A percentile compares a stretch with the other conserved stretches of the same genome.
Conservation (phyloP, 108 stramenopile species). For the Fistulifera pelliculosa region DNA sequence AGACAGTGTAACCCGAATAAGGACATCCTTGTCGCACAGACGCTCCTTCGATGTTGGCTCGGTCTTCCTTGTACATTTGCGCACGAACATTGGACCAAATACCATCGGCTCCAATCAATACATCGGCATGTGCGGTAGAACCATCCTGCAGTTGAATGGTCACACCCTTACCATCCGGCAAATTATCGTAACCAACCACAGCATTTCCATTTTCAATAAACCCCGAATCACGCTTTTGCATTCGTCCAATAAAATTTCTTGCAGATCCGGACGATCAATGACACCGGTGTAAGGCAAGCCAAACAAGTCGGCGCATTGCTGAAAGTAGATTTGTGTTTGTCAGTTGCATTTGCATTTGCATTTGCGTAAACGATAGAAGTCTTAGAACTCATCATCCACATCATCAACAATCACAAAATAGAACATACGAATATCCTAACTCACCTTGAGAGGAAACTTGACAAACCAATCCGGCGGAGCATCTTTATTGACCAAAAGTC, state of each 20-base stretch:
- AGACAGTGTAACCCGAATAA: conserved; percentile 96
- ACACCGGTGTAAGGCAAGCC: conserved; percentile 89
- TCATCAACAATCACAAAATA: too few species aligned
- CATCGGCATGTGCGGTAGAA: conserved; percentile 65
- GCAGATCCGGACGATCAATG: conserved; percentile 94
- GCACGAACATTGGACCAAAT: conserved; percentile 92
- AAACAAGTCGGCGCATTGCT: conserved; percentile 38
- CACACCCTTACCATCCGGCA: conserved; percentile 69
- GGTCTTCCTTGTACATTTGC: conserved; percentile 91
- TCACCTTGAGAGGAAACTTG: conserved; percentile 85
- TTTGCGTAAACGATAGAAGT: too few species aligned
- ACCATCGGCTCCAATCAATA: conserved; percentile 93
- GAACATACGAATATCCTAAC: too few species aligned
- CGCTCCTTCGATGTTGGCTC: conserved; percentile 39
- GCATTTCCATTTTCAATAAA: conserved; percentile 77
- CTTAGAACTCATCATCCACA: too few species aligned
- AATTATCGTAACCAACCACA: conserved; percentile 65
- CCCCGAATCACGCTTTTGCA: conserved; percentile 78
- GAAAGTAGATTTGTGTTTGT: neutral
- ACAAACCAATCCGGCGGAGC: conserved; percentile 93
- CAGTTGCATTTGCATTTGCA: conserved; percentile 2
- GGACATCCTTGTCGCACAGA: conserved; percentile 75
- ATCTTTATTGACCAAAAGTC: conserved; percentile 76
- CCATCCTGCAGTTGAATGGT: conserved; percentile 78
- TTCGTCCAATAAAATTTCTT: conserved; percentile 92